Evolutionary conservation across 139 green algal species (phyloP).

Genomic region (Chlorella sp.): DNA sequence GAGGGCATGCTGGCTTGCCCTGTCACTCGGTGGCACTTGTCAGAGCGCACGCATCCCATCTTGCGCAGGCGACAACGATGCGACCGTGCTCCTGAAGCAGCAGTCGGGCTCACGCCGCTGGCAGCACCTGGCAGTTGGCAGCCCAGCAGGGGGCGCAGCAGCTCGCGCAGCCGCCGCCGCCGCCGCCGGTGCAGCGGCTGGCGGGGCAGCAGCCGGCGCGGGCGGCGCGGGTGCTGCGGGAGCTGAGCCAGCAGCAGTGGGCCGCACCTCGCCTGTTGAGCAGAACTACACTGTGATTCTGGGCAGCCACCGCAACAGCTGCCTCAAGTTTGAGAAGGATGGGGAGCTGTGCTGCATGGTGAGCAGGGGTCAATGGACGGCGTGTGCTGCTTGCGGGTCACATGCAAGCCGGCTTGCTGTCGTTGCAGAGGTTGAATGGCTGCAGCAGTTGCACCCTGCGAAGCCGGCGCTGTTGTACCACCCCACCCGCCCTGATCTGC

Average conservation of each 20-base stretch:
- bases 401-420: too few relatives aligned
- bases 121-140: conserved; percentile 60
- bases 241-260: background rate
- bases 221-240: background rate
- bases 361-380: too few relatives aligned
- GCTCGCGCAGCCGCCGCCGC: too few relatives aligned
- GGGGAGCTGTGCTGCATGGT: conserved; percentile 54
- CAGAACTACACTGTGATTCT: conserved; percentile 90
- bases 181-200: too few relatives aligned
- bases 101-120: conserved; percentile 72
- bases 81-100: conserved; percentile 82
- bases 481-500: too few relatives aligned
- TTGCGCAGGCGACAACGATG: conserved; percentile 78
- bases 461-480: too few relatives aligned
- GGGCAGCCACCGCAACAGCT: conserved; percentile 86
- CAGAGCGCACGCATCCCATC: too few relatives aligned
- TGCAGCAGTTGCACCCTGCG: too few relatives aligned
- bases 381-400: too few relatives aligned
- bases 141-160: background rate
- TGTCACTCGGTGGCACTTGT: too few relatives aligned
- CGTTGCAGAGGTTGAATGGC: too few relatives aligned
- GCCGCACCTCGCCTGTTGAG: conserved; percentile 38
- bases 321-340: conserved; percentile 87
- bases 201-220: background rate
- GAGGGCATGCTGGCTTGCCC: too few relatives aligned